phyloP scores from a whole-genome alignment of 306 rosid genomes.

The Corylus avellana region DNA sequence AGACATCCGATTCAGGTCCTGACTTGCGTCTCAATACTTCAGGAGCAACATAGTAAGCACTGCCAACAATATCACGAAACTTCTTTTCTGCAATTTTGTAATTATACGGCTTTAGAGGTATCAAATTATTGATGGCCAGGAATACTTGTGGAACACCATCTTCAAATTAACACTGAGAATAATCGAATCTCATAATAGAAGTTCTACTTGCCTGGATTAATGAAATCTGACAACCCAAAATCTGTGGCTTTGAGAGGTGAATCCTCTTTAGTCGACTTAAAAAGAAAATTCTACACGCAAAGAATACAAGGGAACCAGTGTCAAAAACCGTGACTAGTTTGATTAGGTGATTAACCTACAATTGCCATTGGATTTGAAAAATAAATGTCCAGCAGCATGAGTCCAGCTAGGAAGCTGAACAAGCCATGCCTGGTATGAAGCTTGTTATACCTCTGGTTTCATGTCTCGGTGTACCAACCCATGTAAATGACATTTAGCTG shows the following conservation, averaged over 20 bases:
- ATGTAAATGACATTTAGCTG: conserved; percentile 96
- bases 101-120: conserved; percentile 20
- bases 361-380: not conserved
- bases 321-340: conserved; percentile 4
- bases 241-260: conserved; percentile 92
- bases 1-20: conserved; percentile 98
- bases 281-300: conserved; percentile 81
- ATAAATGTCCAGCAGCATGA: conserved; percentile 10
- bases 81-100: conserved; percentile 62
- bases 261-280: conserved; percentile 69
- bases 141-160: not conserved
- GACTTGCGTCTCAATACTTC: conserved; percentile 96
- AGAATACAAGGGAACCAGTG: conserved; percentile 27
- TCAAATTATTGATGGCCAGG: conserved; percentile 30
- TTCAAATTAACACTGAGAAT: not conserved
- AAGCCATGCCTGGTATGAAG: conserved; percentile 6
- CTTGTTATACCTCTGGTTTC: conserved; percentile 87
- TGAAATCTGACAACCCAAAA: conserved; percentile 97
- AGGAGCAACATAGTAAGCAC: conserved; percentile 99
- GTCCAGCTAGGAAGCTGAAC: conserved; percentile 6
- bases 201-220: conserved; percentile 73
- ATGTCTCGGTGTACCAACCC: conserved; percentile 99
- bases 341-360: not conserved
- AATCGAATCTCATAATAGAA: not conserved
- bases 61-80: conserved; percentile 94